A percentile compares a stretch with the other conserved stretches of the same genome.
Conservation (phyloP, 2,329 filamentous ascomycete species). For the Ceratocystis diversiconidia region DNA sequence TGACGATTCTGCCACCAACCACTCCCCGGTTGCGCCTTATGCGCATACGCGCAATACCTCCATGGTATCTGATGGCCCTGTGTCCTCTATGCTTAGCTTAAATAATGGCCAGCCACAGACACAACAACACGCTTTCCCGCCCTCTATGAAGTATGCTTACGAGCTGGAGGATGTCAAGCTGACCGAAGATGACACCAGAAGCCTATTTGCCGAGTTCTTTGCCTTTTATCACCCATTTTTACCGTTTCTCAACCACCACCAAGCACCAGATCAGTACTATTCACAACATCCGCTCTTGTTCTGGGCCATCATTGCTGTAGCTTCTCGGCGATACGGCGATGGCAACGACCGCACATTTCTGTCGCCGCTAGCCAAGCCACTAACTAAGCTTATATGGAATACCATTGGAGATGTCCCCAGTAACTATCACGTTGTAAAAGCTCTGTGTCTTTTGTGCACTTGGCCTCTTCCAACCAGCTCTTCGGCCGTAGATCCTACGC, state of each 20-base stretch:
- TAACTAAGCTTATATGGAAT: slow-evolving; percentile 61
- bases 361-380: slow-evolving; percentile 49
- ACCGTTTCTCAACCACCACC: slow-evolving; percentile 54
- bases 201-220: slow-evolving; percentile 64
- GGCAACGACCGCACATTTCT: slow-evolving; percentile 50
- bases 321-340: slow-evolving; percentile 50
- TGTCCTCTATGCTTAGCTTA: slow-evolving; percentile 50
- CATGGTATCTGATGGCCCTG: slow-evolving; percentile 54
- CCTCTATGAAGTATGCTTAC: slow-evolving; percentile 36
- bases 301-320: slow-evolving; percentile 68
- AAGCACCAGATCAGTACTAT: slow-evolving; percentile 59
- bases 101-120: slow-evolving; percentile 51
- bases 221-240: slow-evolving; percentile 62
- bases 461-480: slow-evolving; percentile 76
- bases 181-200: slow-evolving; percentile 46
- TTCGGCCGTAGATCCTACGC: slow-evolving; percentile 65
- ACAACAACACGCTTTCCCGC: slow-evolving; percentile 26
- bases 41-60: slow-evolving; percentile 46
- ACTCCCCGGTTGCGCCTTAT: slow-evolving; percentile 24
- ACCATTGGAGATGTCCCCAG: slow-evolving; percentile 65
- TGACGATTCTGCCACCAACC: slow-evolving; percentile 39
- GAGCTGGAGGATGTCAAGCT: slow-evolving; percentile 50
- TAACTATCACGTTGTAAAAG: slow-evolving; percentile 69
- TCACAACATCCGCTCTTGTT: slow-evolving; percentile 69
- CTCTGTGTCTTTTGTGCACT: slow-evolving; percentile 62